Conservation (phyloP, 2,329 filamentous ascomycete genomes). For the Ceratocystis alfenasii region DNA sequence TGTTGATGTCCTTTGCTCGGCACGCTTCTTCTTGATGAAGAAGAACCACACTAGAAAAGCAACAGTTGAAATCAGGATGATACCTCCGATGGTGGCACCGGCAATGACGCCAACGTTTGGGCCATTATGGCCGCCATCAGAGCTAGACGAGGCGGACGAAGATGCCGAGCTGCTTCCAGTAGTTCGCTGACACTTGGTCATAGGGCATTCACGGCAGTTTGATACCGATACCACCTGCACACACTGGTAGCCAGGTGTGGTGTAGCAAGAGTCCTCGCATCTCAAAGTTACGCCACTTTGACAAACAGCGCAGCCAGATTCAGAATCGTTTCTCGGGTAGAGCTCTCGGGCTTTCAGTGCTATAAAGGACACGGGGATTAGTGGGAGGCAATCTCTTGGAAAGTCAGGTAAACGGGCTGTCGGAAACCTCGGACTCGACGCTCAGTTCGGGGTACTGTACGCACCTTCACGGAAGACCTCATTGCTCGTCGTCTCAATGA, state of each 20-base stretch:
- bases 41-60: constrained; percentile 80
- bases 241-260: constrained; percentile 21
- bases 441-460: not conserved
- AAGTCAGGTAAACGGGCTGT: not conserved
- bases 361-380: constrained; percentile 3
- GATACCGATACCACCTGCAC: constrained; percentile 23
- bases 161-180: constrained; percentile 10
- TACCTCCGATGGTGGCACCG: constrained; percentile 77
- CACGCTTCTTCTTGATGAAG: constrained; percentile 68
- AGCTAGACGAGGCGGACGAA: constrained; percentile 1
- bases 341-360: constrained; percentile 23
- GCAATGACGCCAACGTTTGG: constrained; percentile 76
- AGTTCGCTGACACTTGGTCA: constrained; percentile 22
- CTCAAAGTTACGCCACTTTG: constrained; percentile 21
- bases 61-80: constrained; percentile 60
- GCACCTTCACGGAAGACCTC: constrained; percentile 23
- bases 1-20: constrained; percentile 25
- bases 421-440: too few species aligned
- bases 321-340: constrained; percentile 22
- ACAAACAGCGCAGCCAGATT: constrained; percentile 23
- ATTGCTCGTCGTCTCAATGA: constrained; percentile 23
- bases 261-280: constrained; percentile 23
- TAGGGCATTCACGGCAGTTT: constrained; percentile 24
- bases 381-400: not conserved
- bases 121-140: constrained; percentile 30